Percentiles rank a stretch among this genome's conserved stretches.
These are phyloP conservation scores for Limnanthes douglasii DNA, from an alignment of 345 rosid species.

Conservation along the genomic window DNA sequence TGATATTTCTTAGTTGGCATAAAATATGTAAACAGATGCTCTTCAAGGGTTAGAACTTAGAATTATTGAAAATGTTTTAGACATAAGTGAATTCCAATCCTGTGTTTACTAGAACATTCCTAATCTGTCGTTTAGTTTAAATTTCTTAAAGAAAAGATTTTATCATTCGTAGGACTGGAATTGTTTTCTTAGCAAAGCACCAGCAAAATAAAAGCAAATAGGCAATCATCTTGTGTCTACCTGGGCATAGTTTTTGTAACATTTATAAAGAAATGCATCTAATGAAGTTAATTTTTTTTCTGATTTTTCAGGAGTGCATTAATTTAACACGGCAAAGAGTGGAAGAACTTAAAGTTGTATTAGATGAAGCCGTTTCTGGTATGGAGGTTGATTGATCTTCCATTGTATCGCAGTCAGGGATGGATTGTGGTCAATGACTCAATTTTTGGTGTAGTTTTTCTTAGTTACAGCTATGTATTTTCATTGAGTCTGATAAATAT, in stretches of 20 bases:
- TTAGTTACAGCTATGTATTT: too few relatives aligned
- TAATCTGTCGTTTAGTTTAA: background rate
- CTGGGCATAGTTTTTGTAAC: background rate
- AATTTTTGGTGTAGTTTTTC: too few relatives aligned
- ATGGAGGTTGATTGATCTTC: conserved; percentile 35
- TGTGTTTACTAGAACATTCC: background rate
- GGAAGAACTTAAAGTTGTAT: conserved; percentile 29
- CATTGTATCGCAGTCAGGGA: too few relatives aligned
- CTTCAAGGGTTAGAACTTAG: too few relatives aligned
- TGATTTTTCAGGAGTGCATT: conserved; percentile 41
- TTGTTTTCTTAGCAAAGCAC: too few relatives aligned
- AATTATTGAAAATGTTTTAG: too few relatives aligned
- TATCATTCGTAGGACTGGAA: background rate
- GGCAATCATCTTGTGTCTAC: background rate
- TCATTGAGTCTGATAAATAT: too few relatives aligned
- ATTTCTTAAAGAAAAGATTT: too few relatives aligned
- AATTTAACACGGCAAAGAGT: conserved; percentile 46
- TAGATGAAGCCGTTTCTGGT: conserved; percentile 39
- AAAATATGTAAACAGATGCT: too few relatives aligned
- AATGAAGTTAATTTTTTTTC: background rate
- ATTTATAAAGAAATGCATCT: background rate
- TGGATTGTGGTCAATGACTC: too few relatives aligned
- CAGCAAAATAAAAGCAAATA: too few relatives aligned
- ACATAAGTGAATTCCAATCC: too few relatives aligned
- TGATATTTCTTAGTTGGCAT: background rate